Conservation (phyloP, 2,329 filamentous ascomycete species). For the Trichocomaceae sp. region DNA sequence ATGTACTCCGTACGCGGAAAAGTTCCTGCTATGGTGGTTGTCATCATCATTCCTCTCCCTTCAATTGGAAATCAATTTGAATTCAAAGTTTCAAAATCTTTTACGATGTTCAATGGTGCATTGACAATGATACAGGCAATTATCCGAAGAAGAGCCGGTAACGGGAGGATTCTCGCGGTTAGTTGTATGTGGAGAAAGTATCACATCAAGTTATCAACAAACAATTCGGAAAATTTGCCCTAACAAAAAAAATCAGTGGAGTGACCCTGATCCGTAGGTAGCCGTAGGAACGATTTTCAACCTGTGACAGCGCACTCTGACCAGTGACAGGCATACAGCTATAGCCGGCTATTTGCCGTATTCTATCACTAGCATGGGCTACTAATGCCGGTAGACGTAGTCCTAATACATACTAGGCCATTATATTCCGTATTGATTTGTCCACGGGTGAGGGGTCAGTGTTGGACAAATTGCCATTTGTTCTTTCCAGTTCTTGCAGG, state of each 20-base stretch:
- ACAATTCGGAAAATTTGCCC: background rate
- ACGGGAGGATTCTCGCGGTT: too few species aligned
- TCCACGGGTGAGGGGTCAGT: background rate
- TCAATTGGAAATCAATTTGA: background rate
- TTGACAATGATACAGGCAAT: background rate
- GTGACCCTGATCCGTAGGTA: background rate
- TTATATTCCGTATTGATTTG: background rate
- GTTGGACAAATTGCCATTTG: background rate
- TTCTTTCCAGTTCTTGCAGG: background rate
- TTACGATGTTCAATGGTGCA: too few species aligned
- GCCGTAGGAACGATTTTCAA: background rate
- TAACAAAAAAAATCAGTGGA: background rate
- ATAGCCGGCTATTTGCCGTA: too few species aligned
- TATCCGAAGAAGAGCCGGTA: background rate
- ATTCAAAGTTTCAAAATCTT: too few species aligned
- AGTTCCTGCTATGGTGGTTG: background rate
- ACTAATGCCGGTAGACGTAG: background rate
- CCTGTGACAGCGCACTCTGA: background rate
- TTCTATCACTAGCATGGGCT: too few species aligned
- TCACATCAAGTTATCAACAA: background rate
- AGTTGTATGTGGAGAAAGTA: too few species aligned
- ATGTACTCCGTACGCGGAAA: background rate
- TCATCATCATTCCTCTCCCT: background rate
- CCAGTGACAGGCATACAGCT: too few species aligned
- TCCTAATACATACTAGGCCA: too few species aligned